Evolutionary conservation across 2,329 filamentous ascomycete species (phyloP), one percentile per base, ranked within the genome.

Genomic region (Pseudogymnoascus sp.): DNA sequence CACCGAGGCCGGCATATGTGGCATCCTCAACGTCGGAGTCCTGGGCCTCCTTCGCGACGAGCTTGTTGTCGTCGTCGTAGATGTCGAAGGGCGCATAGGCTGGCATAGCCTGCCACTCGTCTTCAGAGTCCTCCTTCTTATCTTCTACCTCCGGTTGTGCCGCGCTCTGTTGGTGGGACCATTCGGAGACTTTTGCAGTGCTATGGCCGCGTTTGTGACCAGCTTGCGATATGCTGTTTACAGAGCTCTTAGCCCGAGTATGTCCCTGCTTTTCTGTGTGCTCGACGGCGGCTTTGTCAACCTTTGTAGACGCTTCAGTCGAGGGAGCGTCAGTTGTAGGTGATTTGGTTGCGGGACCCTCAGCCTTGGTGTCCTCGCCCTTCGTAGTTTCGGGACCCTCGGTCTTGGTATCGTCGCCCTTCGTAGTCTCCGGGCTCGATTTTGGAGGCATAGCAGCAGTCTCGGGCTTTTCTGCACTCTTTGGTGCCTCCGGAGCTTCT

Each of bases 21-120:
- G 88, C 82, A 37, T 80, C 71, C n/a, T 83, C 81, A 62, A 88
- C 87, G 58, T 91, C 87, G 31, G 83, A 83, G 64, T 88, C 85
- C 39, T 82, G 79, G 63, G 88, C 88, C 68, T 95, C 93, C 66
- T 84, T 87, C 11, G 94, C 94, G 66, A 99, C 81, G 29, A 99
- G 81, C 67, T 84, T 90, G 68, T 96, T 90, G 73, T 96, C 88
- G 70, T 99, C 94, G 72, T 99, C 91, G 74, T 97, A 99, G 68
- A 96, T 89, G 75, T 97, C 93, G 73, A 94, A 95, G 38, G 89
- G 88, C 6, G 92, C 94, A 71, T 92, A 91, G 1, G 94, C 86
- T 1, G 93, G 94, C 94, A 99, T 99, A 2, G 85, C 83, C 77
- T 97, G 91, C 94, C 94, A 99, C 60, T 81, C 85, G 1, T 78